Base-by-base conservation (phyloP, 345 rosid species). In the Hypericum androsaemum region DNA sequence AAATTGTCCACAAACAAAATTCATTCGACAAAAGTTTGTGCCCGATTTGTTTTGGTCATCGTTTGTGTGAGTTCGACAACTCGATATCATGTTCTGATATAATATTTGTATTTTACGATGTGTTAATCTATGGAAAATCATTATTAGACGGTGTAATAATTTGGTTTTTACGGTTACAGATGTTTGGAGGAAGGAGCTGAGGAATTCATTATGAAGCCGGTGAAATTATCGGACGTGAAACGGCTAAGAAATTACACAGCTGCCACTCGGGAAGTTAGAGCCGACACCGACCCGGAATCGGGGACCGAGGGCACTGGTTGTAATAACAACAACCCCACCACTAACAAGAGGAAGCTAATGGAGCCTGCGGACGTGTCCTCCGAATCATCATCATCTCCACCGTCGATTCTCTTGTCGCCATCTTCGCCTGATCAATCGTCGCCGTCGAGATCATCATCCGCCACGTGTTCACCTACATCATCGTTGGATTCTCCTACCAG, bases 151-250 rank as follows among this genome's bases (percentile, higher is more conserved):
- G n/a, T n/a, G n/a, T n/a, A n/a, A n/a, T n/a, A n/a, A n/a, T n/a
- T n/a, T n/a, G n/a, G n/a, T n/a, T n/a, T n/a, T n/a, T n/a, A n/a
- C n/a, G n/a, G n/a, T 3, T 46, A 58, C 73, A 86, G 97, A 43
- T 92, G 98, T 56, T 73, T 92, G 37, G 96, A 88, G 74, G 95
- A 88, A 80, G 98, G 98, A 8, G 98, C 98, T 1, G 80, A 88
- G 71, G 95, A 84, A 14, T 92, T 87, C 44, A 72, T 92, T 56
- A 69, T 88, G 56, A 92, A 92, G 67, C 98, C 98, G 39, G 94
- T 92, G 76, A 92, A 92, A 63, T 67, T 80, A 46, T 70, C 96
- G 8, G 98, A 92, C 52, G 95, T 92, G 35, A 70, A 81, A 63
- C 85, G 94, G 14, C 41, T 92, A 28, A 81, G 79, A 62, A 84